Base-by-base conservation (phyloP, 257 asterid genomes). In the Plectranthus barbatus region DNA sequence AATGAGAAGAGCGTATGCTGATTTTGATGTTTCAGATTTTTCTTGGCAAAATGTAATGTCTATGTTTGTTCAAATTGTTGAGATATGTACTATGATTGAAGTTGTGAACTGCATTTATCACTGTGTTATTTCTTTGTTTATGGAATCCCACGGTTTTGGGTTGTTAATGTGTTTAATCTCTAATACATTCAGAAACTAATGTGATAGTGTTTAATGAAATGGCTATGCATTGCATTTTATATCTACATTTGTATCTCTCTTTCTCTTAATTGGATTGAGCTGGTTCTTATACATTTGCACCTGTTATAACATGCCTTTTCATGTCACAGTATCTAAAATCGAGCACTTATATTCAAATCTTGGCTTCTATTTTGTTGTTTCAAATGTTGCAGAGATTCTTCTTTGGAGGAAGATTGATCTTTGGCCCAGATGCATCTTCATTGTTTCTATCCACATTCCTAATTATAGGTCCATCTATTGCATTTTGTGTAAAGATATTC, bases 361-460 rank as follows among this genome's bases (percentile, higher is more conserved):
- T 54, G 60, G 50, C 46, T 57, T 53, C 5, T 36, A 4, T 42
- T 40, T 56, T 63, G 23, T 62, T 60, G 23, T 72, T 75, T 59
- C 46, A 15, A 46, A 33, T 78, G 56, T 75, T 79, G 9, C 92
- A 92, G 98, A 89, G 57, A 73, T 92, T 92, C 85, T 78, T 80
- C 8, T 80, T 70, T n/a, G 96, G 95, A 56, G 98, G 98, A 68
- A 85, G 98, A 74, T 75, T 92, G 86, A 55, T 92, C 57, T 86
- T 92, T 62, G 98, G 98, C 26, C 97, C 98, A 8, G 98, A 92
- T 42, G 95, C 73, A 33, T 64, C 87, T 44, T 83, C 97, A 46
- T 66, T 92, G 81, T 78, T 80, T 67, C 63, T 92, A 33, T 78
- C 97, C 39, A 54, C 76, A 44, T 71, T 77, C 64, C 74, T 85